A percentile compares a stretch with the other conserved stretches of the same genome.
These are phyloP conservation scores for Dionaea muscipula DNA, from an alignment of 179 eudicot species.

Conservation along the genomic window DNA sequence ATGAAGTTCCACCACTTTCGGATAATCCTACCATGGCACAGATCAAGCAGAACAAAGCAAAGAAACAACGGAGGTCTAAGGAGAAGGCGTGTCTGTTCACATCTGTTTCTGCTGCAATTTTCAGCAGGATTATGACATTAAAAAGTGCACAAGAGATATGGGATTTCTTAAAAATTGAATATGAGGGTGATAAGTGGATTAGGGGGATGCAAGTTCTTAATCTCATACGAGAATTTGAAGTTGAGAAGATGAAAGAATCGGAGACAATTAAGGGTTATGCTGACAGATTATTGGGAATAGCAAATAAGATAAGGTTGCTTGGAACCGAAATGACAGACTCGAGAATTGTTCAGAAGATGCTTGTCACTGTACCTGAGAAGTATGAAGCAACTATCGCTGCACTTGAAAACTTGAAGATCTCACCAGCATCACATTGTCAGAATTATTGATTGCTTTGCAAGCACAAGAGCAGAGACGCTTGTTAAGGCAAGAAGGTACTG, in stretches of 20 bases:
- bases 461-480: background rate
- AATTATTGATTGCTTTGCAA: background rate
- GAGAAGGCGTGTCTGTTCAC: background rate
- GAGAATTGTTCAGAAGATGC: background rate
- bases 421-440: background rate
- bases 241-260: too few species aligned
- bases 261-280: too few species aligned
- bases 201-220: conserved; percentile 1
- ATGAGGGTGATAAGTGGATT: background rate
- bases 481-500: background rate
- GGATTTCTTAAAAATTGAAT: background rate
- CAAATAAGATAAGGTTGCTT: background rate
- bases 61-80: background rate
- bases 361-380: background rate
- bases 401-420: background rate
- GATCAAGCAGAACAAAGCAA: too few species aligned
- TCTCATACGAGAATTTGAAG: background rate
- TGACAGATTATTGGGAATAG: background rate
- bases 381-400: background rate
- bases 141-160: background rate
- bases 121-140: background rate
- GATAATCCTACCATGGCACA: too few species aligned
- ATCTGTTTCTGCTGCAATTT: background rate
- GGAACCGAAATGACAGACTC: too few species aligned
- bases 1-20: too few species aligned